Percentiles rank a stretch among this genome's conserved stretches.
Conservation (phyloP, 2,329 filamentous ascomycete genomes). For the Xylariaceae sp. region DNA sequence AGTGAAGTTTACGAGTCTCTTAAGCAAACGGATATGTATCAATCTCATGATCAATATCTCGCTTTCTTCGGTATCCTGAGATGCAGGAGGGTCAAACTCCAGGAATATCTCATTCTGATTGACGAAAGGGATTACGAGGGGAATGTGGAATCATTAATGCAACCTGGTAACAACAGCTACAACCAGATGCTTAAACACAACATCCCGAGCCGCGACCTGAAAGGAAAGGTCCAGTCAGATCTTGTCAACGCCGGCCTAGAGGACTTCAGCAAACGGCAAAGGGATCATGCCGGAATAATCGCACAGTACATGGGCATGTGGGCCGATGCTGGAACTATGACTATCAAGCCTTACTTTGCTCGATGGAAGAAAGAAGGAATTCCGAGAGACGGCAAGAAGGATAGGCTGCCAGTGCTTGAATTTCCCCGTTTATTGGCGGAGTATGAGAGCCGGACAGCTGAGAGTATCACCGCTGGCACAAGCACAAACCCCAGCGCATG, state of each 20-base stretch:
- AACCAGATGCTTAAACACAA: neutral
- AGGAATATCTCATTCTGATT: conserved; percentile 11
- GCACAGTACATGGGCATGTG: neutral
- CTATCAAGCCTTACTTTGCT: neutral
- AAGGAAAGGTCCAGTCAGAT: neutral
- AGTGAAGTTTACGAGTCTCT: neutral
- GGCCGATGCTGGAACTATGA: neutral
- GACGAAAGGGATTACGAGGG: neutral
- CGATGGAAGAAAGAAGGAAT: conserved; percentile 21
- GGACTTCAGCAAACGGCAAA: neutral
- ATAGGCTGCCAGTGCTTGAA: too few relatives aligned
- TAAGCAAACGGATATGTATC: neutral
- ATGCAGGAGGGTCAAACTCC: neutral
- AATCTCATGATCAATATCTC: too few relatives aligned
- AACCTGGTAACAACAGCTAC: neutral
- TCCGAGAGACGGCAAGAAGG: too few relatives aligned
- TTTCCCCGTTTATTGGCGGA: too few relatives aligned
- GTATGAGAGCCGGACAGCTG: too few relatives aligned
- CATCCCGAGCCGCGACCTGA: neutral
- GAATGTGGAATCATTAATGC: neutral
- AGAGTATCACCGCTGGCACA: too few relatives aligned
- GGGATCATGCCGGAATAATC: neutral
- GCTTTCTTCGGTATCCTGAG: neutral
- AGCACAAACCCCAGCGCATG: too few relatives aligned
- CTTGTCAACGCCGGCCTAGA: neutral